A percentile compares a stretch with the other conserved stretches of the same genome.
Evolutionary conservation across 129 eudicot species (phyloP).

Genomic region (Flaveria bidentis): DNA sequence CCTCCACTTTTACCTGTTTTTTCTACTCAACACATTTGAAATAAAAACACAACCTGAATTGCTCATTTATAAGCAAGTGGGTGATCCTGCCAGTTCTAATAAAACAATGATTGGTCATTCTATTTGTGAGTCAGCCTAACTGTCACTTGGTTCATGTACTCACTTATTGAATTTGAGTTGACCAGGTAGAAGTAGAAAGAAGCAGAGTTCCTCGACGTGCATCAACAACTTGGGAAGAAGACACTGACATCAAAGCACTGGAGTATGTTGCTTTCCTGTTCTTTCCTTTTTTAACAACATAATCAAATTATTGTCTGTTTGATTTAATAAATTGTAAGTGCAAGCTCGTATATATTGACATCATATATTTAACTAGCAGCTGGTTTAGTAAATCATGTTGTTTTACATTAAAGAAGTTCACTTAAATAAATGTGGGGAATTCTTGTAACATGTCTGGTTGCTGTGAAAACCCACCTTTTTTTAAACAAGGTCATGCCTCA

Average conservation of each 20-base stretch:
- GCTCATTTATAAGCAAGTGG: not conserved
- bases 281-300: not conserved
- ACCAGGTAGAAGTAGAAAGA: constrained; percentile 76
- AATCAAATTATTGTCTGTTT: not conserved
- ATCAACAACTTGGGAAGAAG: constrained; percentile 92
- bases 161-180: not conserved
- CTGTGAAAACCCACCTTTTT: not conserved
- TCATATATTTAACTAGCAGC: constrained; percentile 1
- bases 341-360: not conserved
- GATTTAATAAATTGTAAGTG: constrained; percentile 1
- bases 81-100: not conserved
- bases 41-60: not conserved
- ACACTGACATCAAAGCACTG: constrained; percentile 88
- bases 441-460: constrained; percentile 1
- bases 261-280: constrained; percentile 56
- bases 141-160: constrained; percentile 15
- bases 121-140: not conserved
- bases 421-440: constrained; percentile 11
- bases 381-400: constrained; percentile 12
- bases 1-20: not conserved
- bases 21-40: not conserved
- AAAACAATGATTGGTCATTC: not conserved
- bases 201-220: constrained; percentile 78
- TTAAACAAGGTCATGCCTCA: not conserved
- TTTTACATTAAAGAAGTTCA: not conserved